Conservation (phyloP, 208 protist species). For the Crithidia expoeki region DNA sequence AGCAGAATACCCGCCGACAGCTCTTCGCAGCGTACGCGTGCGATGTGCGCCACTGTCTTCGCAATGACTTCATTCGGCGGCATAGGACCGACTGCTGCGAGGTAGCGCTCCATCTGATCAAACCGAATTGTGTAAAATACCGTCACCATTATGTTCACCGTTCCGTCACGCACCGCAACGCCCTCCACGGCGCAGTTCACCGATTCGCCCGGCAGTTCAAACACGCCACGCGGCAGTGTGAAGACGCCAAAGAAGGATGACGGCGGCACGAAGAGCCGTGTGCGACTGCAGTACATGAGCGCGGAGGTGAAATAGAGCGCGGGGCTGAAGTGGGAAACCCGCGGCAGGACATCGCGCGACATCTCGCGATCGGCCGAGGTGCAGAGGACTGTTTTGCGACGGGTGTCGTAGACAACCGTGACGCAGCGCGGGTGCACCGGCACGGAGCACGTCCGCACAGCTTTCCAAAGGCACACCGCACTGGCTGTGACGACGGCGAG, state of each 20-base stretch:
- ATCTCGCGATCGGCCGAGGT: constrained; percentile 67
- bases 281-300: constrained; percentile 52
- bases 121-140: constrained; percentile 73
- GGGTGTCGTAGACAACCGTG: constrained; percentile 87
- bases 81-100: constrained; percentile 72
- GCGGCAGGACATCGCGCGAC: constrained; percentile 35
- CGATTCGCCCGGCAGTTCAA: constrained; percentile 54
- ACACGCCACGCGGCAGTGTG: constrained; percentile 63
- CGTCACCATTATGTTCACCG: constrained; percentile 70
- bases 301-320: constrained; percentile 53
- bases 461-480: constrained; percentile 53
- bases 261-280: constrained; percentile 61
- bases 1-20: constrained; percentile 78
- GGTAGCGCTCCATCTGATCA: constrained; percentile 79
- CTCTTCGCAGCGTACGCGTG: constrained; percentile 50
- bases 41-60: constrained; percentile 53
- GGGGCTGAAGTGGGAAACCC: constrained; percentile 55
- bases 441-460: constrained; percentile 56
- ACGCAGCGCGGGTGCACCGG: constrained; percentile 65
- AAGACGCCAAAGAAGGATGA: constrained; percentile 80
- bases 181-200: constrained; percentile 64
- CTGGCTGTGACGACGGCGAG: constrained; percentile 44
- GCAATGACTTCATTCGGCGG: constrained; percentile 80
- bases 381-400: constrained; percentile 62
- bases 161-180: constrained; percentile 63